Evolutionary conservation across 176 grass and related monocot species (phyloP), one percentile per base, ranked within the genome.

Genomic region (Miscanthus lutarioriparius): DNA sequence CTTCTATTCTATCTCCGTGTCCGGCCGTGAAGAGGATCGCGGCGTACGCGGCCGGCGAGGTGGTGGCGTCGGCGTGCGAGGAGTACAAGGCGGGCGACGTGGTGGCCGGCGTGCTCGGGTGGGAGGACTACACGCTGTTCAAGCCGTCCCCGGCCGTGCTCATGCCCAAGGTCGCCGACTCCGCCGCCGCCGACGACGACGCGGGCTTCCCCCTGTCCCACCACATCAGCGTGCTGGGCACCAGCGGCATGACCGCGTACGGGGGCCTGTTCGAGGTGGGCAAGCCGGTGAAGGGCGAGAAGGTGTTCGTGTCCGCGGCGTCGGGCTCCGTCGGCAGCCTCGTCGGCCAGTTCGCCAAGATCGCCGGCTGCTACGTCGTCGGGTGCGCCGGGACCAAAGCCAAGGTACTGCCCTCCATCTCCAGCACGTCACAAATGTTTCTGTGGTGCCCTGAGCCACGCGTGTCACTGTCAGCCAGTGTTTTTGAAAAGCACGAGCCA

Each of bases 81-180:
- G 89, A 87, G 81, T 89, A 80, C 40, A 14, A 49, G 53, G 62
- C 5, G 19, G 92, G 78, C 2, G 78, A 94, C 78, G 17, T 89
- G 43, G 89, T 94, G 27, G 74, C 33, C 45, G 87, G 92, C 41
- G 0, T 89, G 68, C 85, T 94, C 37, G 84, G 77, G 0, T 94
- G 92, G 92, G 92, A 91, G 69, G 89, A 94, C 22, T 91, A 89
- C 89, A 89, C 87, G 15, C 26, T 91, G 11, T 88, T 91, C 72
- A 41, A 7, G 40, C 77, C 87, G 19, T 39, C 41, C 4, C 48
- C 74, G 1, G 44, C 4, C 66, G 4, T 49, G 64, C 38, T 82
- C 45, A 87, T 72, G 35, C 67, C 37, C 74, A 74, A 74, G 71
- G 44, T 74, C 7, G 70, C 4, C 68, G 40, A 4, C 65, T 0